Evolutionary conservation across 805 yeast species (phyloP).

Genomic region (Komagataella populi): DNA sequence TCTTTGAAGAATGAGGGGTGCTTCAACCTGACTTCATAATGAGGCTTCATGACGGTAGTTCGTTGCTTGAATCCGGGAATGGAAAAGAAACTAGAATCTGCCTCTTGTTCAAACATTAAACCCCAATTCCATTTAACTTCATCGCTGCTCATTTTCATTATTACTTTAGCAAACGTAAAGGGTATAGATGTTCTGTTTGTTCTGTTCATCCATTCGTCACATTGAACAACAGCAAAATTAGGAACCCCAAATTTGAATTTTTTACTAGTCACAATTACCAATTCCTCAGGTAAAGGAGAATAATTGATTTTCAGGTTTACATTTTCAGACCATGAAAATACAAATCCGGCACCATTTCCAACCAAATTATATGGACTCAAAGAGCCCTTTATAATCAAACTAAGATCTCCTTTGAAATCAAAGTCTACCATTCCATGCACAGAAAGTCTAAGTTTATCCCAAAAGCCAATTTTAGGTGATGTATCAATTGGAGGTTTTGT

Average conservation of each 20-base stretch:
- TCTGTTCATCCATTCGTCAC: conserved; percentile 33
- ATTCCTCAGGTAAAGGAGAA: conserved; percentile 52
- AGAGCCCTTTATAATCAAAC: conserved; percentile 58
- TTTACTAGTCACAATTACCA: conserved; percentile 50
- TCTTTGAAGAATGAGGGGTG: conserved; percentile 28
- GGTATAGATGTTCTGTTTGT: conserved; percentile 2
- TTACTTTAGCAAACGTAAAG: neutral
- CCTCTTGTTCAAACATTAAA: conserved; percentile 37
- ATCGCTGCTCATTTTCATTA: conserved; percentile 12
- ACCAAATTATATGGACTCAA: conserved; percentile 66
- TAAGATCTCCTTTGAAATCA: conserved; percentile 33
- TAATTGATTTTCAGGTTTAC: conserved; percentile 51
- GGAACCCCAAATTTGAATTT: conserved; percentile 64
- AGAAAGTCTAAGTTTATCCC: conserved; percentile 77
- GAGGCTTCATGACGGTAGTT: conserved; percentile 38
- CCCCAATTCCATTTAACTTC: conserved; percentile 32
- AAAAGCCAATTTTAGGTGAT: conserved; percentile 72
- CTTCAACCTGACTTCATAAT: conserved; percentile 40
- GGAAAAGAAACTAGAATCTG: conserved; percentile 9
- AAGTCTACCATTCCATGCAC: conserved; percentile 60
- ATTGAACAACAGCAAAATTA: conserved; percentile 43
- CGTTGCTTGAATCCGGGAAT: conserved; percentile 12
- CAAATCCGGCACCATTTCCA: conserved; percentile 61
- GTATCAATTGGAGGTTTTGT: conserved; percentile 87
- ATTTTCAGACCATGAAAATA: conserved; percentile 53